phyloP scores from a whole-genome alignment of 2,329 filamentous ascomycete genomes.

The Apiospora pterosperma region DNA sequence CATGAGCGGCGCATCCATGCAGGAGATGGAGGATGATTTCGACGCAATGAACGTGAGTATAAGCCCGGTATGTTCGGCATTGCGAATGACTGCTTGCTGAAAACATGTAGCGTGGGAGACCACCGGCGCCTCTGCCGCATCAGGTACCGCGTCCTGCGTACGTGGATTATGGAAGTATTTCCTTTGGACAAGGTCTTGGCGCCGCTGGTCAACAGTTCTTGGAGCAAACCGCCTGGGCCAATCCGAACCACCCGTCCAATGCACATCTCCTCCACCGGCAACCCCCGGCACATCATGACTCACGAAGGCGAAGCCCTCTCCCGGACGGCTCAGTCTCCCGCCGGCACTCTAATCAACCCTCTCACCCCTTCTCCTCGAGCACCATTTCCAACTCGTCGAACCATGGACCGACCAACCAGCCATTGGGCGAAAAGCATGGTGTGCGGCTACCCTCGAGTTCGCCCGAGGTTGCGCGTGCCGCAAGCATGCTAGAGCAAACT shows the following conservation, averaged over 20 bases:
- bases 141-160: constrained; percentile 34
- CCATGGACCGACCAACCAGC: constrained; percentile 15
- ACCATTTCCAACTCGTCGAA: constrained; percentile 20
- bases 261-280: constrained; percentile 37
- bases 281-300: constrained; percentile 33
- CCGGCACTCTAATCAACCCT: constrained; percentile 34
- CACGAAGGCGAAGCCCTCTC: constrained; percentile 15
- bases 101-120: constrained; percentile 25
- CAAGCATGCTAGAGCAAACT: constrained; percentile 28
- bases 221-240: constrained; percentile 89
- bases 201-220: constrained; percentile 82
- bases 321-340: constrained; percentile 32
- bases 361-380: constrained; percentile 30
- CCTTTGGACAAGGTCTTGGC: constrained; percentile 48
- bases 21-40: constrained; percentile 82
- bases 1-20: constrained; percentile 66
- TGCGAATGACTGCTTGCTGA: neutral
- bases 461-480: constrained; percentile 40
- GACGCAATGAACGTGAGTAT: constrained; percentile 74
- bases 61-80: neutral
- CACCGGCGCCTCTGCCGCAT: constrained; percentile 28
- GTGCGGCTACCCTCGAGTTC: constrained; percentile 33
- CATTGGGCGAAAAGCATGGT: constrained; percentile 22
- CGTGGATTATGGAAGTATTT: constrained; percentile 45
- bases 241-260: constrained; percentile 76